Conservation (phyloP, 73 alveolate species). For the Breviolum minutum region DNA sequence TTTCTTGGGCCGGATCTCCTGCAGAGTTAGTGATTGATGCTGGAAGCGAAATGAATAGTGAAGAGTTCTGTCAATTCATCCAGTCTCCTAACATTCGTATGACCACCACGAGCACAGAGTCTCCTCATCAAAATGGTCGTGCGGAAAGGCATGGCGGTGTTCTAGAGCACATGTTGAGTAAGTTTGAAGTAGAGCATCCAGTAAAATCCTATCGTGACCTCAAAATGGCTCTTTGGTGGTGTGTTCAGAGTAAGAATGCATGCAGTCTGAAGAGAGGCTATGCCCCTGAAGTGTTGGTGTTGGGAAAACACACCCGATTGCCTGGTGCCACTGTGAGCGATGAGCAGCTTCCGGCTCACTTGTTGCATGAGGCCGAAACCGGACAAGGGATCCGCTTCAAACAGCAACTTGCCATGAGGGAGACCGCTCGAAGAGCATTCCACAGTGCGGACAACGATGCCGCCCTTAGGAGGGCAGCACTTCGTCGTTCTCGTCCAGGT, state of each 20-base stretch:
- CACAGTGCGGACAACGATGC: not conserved
- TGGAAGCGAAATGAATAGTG: not conserved
- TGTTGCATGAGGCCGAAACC: not conserved
- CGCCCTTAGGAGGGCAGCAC: not conserved
- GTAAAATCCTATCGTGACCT: not conserved
- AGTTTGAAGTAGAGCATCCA: not conserved
- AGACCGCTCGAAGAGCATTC: not conserved
- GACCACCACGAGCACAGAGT: not conserved
- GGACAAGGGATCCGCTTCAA: not conserved
- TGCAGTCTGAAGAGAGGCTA: not conserved
- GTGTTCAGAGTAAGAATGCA: not conserved
- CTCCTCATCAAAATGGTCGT: not conserved
- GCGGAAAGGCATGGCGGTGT: not conserved
- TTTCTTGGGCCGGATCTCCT: not conserved
- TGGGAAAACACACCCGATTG: not conserved
- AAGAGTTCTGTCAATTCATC: no score
- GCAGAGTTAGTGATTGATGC: not conserved
- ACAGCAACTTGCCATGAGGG: not conserved
- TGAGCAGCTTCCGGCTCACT: not conserved
- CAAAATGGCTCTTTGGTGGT: not conserved
- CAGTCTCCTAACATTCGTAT: not conserved
- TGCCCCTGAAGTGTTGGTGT: slow-evolving; percentile 12
- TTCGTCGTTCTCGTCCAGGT: not conserved
- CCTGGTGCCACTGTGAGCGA: not conserved
- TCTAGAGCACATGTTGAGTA: not conserved